Base-by-base conservation (phyloP, 306 rosid genomes). In the Bauhinia variegata region DNA sequence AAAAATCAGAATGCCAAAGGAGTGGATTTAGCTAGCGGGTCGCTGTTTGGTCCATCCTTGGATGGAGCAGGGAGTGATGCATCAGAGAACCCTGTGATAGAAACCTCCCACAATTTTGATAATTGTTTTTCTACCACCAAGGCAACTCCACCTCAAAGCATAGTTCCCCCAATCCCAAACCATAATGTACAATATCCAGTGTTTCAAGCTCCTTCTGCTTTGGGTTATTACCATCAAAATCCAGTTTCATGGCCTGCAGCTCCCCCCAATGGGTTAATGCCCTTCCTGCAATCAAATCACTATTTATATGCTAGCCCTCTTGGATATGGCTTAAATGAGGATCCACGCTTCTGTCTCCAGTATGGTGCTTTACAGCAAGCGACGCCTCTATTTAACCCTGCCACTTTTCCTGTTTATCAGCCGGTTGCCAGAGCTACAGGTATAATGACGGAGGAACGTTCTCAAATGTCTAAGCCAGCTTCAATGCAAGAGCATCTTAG, bases 181-280 rank as follows among this genome's bases (percentile, higher is more conserved):
- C 95, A 79, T 49, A 88, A 80, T 65, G 57, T 88, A 42, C 97
- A 82, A 61, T 91, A 67, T 79, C 92, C 97, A 2, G 76, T 82
- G 56, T 88, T 85, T 68, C 99, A 85, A 54, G 79, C 83, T 80
- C 85, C 96, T 44, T 82, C 96, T 14, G 38, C 96, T 47, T 54
- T 89, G 87, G 84, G 88, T 73, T 95, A 80, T 85, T 95, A 86
- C 72, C 92, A 80, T 73, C 96, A 91, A 83, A 88, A 77, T 85
- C 85, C 95, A 34, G 4, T n/a, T 63, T 83, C 99, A 53, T 93
- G 99, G 99, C 80, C 96, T 31, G 81, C 87, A 33, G 85, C 85
- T 72, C 78, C 86, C 39, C 60, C 79, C 31, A 86, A 80, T 75
- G 97, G 92, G 11, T 62, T 95, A 60, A 64, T 95, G 80, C 77